phyloP scores from a whole-genome alignment of 495 filamentous ascomycete genomes.

The Tuber calosporum region DNA sequence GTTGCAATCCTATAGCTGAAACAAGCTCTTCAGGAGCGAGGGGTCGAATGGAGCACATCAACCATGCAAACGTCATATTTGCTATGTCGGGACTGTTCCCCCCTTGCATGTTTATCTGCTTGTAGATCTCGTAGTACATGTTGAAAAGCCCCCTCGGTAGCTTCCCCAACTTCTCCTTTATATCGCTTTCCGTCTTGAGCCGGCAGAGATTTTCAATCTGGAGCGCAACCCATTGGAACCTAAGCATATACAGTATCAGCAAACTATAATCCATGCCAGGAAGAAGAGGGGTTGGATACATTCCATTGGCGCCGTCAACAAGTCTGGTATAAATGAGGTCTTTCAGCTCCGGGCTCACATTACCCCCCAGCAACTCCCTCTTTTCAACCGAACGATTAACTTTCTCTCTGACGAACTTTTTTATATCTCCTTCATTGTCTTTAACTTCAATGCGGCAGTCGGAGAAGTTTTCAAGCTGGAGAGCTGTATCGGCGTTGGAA shows the following conservation, averaged over 20 bases:
- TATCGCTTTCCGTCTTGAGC: neutral
- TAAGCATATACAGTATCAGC: conserved; percentile 7
- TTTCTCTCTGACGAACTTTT: conserved; percentile 19
- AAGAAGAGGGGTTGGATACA: neutral
- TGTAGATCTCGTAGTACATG: conserved; percentile 13
- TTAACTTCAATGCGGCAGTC: conserved; percentile 17
- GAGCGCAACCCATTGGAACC: conserved; percentile 24
- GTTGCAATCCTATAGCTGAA: neutral
- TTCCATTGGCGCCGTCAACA: conserved; percentile 17
- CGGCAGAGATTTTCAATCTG: conserved; percentile 22
- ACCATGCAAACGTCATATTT: conserved; percentile 14
- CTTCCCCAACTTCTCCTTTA: conserved; percentile 10
- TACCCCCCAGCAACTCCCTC: conserved; percentile 6
- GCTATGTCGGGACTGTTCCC: neutral
- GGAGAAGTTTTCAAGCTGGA: conserved; percentile 10
- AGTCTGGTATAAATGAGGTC: conserved; percentile 9
- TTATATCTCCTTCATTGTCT: conserved; percentile 27
- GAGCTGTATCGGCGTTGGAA: conserved; percentile 20
- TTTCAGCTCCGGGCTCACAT: conserved; percentile 1
- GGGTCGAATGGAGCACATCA: conserved; percentile 12
- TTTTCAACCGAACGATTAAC: conserved; percentile 12
- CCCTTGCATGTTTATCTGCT: conserved; percentile 4
- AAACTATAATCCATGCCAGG: neutral
- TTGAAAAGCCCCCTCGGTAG: neutral
- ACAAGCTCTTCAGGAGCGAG: neutral